phyloP scores from a whole-genome alignment of 2,329 filamentous ascomycete genomes.

The Ophiostoma quercus region DNA sequence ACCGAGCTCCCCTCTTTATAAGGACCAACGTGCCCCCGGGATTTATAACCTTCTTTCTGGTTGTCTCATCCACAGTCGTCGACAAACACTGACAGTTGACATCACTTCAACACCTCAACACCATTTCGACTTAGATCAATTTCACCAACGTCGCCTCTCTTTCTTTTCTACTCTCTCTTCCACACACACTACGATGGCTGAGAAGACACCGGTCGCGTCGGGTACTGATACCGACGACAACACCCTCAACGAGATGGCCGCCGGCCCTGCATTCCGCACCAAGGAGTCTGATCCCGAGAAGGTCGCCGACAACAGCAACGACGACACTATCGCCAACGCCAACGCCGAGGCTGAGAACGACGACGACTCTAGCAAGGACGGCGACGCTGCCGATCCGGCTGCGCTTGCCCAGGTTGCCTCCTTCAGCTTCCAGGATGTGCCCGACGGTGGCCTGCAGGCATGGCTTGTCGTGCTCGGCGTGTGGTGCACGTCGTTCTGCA shows the following conservation, averaged over 20 bases:
- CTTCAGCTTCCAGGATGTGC: slow-evolving; percentile 19
- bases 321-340: neutral
- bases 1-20: slow-evolving; percentile 4
- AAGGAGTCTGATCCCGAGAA: slow-evolving; percentile 20
- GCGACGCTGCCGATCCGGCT: neutral
- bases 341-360: neutral
- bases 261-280: slow-evolving; percentile 9
- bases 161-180: neutral
- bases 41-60: neutral
- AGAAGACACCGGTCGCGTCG: slow-evolving; percentile 10
- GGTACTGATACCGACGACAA: slow-evolving; percentile 22
- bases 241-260: slow-evolving; percentile 15
- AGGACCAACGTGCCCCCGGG: neutral
- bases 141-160: neutral
- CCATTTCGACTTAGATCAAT: neutral
- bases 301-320: neutral
- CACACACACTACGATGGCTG: neutral
- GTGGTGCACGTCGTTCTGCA: slow-evolving; percentile 41
- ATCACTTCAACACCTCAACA: neutral
- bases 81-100: too few species aligned
- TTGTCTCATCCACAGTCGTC: neutral
- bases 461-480: slow-evolving; percentile 40
- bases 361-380: neutral
- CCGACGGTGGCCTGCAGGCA: slow-evolving; percentile 32
- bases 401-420: slow-evolving; percentile 6